These are phyloP conservation scores for Melanopsichium pennsylvanicum DNA, from an alignment of 1,284 basidiomycete species.

Conservation along the genomic window DNA sequence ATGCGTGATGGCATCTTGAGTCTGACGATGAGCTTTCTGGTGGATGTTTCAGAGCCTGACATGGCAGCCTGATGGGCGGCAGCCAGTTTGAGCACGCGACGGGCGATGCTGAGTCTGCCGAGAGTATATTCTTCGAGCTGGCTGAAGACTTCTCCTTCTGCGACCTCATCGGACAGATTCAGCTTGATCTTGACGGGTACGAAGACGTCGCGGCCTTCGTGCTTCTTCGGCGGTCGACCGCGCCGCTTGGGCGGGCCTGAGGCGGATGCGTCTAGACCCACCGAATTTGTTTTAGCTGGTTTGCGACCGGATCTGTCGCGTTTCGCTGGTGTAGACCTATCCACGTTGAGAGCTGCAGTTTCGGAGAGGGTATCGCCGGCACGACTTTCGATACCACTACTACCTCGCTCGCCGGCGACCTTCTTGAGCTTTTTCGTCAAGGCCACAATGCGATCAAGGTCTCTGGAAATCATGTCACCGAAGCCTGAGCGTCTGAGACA, in stretches of 20 bases:
- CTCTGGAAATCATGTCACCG: conserved; percentile 15
- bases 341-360: not conserved
- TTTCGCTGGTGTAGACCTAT: not conserved
- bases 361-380: conserved; percentile 5
- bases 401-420: not conserved
- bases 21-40: conserved; percentile 17
- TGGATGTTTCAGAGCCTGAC: not conserved
- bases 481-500: conserved; percentile 29
- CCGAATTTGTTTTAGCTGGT: not conserved
- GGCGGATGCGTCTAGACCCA: not conserved
- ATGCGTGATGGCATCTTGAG: conserved; percentile 1
- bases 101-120: conserved; percentile 12
- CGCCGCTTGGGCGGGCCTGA: conserved; percentile 5
- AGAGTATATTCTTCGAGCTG: conserved; percentile 22
- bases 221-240: conserved; percentile 24
- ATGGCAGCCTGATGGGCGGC: conserved; percentile 3
- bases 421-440: conserved; percentile 13
- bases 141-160: conserved; percentile 20
- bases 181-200: conserved; percentile 4
- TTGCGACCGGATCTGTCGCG: conserved; percentile 1
- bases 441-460: conserved; percentile 8
- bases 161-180: conserved; percentile 15
- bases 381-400: conserved; percentile 5
- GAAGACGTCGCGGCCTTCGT: not conserved
- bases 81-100: conserved; percentile 13